Percentiles rank a stretch among this genome's conserved stretches.
Evolutionary conservation across 768 basidiomycete genomes (phyloP).

Genomic region (Serendipita sp.): DNA sequence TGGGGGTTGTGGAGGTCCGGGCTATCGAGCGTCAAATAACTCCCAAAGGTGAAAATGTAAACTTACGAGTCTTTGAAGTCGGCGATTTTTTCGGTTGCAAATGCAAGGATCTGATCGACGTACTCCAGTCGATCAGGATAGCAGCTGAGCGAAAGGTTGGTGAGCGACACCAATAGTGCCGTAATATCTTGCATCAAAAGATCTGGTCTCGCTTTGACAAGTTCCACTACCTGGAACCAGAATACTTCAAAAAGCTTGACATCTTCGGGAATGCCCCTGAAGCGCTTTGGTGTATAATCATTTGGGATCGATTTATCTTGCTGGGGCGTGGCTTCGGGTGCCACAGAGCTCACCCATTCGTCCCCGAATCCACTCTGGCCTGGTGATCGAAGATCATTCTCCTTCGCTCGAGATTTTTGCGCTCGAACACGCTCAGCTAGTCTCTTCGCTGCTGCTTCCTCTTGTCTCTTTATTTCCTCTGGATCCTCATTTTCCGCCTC

Average conservation of each 20-base stretch:
- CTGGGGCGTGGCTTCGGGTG: slow-evolving; percentile 17
- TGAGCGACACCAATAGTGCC: slow-evolving; percentile 84
- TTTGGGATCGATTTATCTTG: slow-evolving; percentile 12
- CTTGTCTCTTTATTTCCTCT: slow-evolving; percentile 82
- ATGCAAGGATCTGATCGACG: slow-evolving; percentile 87
- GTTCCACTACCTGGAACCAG: slow-evolving; percentile 95
- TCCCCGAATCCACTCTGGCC: slow-evolving; percentile 19
- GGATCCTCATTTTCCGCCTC: slow-evolving; percentile 96
- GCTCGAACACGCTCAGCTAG: slow-evolving; percentile 73
- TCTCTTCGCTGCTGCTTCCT: slow-evolving; percentile 80
- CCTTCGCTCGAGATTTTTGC: slow-evolving; percentile 50
- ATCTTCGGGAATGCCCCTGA: slow-evolving; percentile 88
- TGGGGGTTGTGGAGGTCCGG: slow-evolving; percentile 78
- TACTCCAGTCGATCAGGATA: slow-evolving; percentile 96
- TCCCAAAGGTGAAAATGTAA: slow-evolving; percentile 8
- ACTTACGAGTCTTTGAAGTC: slow-evolving; percentile 67
- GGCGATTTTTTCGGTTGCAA: slow-evolving; percentile 71
- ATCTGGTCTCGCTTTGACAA: slow-evolving; percentile 98
- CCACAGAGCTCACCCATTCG: slow-evolving; percentile 20
- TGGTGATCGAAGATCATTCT: slow-evolving; percentile 29
- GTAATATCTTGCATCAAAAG: slow-evolving; percentile 96
- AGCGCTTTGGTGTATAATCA: slow-evolving; percentile 45
- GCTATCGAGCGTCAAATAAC: slow-evolving; percentile 25
- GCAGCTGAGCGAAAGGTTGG: slow-evolving; percentile 89
- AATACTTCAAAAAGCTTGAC: slow-evolving; percentile 96